These are phyloP conservation scores for Dichotomocladium elegans DNA, from an alignment of 371 early-diverging fungal genomes.

Conservation along the genomic window DNA sequence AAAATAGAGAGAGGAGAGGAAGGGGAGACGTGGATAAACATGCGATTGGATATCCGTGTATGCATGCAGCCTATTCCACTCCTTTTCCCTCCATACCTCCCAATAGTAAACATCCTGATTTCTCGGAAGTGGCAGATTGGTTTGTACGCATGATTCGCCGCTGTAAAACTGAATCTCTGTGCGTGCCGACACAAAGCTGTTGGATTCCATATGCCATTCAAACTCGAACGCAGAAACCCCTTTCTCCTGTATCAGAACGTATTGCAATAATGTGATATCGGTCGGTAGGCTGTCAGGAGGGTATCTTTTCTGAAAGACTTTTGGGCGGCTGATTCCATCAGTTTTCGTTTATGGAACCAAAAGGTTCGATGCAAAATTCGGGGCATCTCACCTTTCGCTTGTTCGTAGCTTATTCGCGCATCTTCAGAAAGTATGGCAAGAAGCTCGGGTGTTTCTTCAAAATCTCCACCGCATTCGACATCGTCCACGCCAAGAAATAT, in stretches of 20 bases:
- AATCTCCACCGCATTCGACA: constrained; percentile 16
- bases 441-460: constrained; percentile 33
- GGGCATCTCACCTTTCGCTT: constrained; percentile 31
- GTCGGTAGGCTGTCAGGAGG: constrained; percentile 65
- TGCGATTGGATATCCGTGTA: not conserved
- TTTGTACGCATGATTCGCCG: constrained; percentile 73
- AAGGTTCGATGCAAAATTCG: not conserved
- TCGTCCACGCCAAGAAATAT: constrained; percentile 28
- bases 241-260: constrained; percentile 72
- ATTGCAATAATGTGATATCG: constrained; percentile 62
- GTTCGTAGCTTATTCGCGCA: constrained; percentile 44
- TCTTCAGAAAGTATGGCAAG: constrained; percentile 37
- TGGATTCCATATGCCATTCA: constrained; percentile 61
- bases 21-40: too few species aligned
- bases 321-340: too few species aligned
- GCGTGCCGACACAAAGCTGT: constrained; percentile 64
- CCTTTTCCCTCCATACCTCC: constrained; percentile 26
- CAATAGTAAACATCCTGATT: constrained; percentile 74
- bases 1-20: too few species aligned
- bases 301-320: constrained; percentile 46
- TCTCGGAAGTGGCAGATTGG: constrained; percentile 77
- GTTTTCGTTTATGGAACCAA: too few species aligned
- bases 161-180: constrained; percentile 72
- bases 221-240: constrained; percentile 85
- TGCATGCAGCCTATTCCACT: not conserved